Conservation (phyloP, 192 early-diverging fungal genomes). For the Backusella macrospora region DNA sequence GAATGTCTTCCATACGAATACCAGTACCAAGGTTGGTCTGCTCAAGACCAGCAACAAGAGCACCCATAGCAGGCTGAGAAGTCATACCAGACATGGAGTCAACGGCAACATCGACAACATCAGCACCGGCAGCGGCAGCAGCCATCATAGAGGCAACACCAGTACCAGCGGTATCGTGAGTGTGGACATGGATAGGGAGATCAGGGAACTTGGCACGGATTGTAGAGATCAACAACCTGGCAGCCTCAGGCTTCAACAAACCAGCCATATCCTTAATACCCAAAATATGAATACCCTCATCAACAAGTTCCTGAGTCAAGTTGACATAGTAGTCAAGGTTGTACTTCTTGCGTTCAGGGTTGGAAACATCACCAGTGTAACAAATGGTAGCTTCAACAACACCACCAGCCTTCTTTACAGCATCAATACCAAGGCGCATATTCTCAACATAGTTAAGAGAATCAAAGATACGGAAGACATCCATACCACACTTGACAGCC, state of each 20-base stretch:
- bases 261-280: slow-evolving; percentile 98
- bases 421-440: slow-evolving; percentile 91
- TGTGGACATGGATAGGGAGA: slow-evolving; percentile 94
- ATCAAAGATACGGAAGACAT: slow-evolving; percentile 98
- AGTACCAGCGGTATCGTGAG: slow-evolving; percentile 97
- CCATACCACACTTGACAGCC: slow-evolving; percentile 87
- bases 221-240: slow-evolving; percentile 82
- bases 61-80: slow-evolving; percentile 97
- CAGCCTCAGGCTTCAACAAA: slow-evolving; percentile 89
- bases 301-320: slow-evolving; percentile 85
- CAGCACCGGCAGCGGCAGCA: slow-evolving; percentile 88
- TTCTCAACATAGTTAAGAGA: slow-evolving; percentile 97
- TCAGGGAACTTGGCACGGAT: slow-evolving; percentile 87
- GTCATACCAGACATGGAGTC: slow-evolving; percentile 96
- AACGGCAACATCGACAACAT: slow-evolving; percentile 91
- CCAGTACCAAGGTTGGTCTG: slow-evolving; percentile 84
- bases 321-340: slow-evolving; percentile 92
- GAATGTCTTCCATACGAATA: slow-evolving; percentile 76
- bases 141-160: slow-evolving; percentile 96
- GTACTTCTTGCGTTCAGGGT: slow-evolving; percentile 82
- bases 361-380: slow-evolving; percentile 94
- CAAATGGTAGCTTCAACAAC: slow-evolving; percentile 90
- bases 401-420: slow-evolving; percentile 92
- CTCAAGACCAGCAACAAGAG: slow-evolving; percentile 83
- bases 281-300: slow-evolving; percentile 90